phyloP scores from a whole-genome alignment of 2,329 filamentous ascomycete species.

The Botryotinia calthae region DNA sequence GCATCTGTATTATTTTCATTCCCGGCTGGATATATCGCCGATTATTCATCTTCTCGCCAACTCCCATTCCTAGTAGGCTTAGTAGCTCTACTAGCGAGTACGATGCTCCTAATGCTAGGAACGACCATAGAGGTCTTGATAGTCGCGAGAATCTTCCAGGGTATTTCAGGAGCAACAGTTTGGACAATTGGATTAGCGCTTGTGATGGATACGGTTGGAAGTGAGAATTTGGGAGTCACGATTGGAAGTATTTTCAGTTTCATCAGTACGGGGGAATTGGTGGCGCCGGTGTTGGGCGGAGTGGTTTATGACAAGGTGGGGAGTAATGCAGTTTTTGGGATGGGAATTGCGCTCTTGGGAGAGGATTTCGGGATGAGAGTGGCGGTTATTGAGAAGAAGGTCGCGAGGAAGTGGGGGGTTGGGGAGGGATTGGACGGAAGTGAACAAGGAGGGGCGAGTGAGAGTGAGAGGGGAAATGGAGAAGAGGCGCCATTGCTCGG shows the following conservation, averaged over 20 bases:
- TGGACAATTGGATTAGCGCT: conserved; percentile 73
- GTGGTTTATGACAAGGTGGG: conserved; percentile 58
- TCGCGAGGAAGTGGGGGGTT: conserved; percentile 42
- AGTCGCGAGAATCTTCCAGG: conserved; percentile 64
- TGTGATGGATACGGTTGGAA: conserved; percentile 68
- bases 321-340: conserved; percentile 56
- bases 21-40: conserved; percentile 53
- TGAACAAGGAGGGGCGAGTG: conserved; percentile 25
- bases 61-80: conserved; percentile 55
- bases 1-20: conserved; percentile 52
- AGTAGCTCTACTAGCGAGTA: conserved; percentile 59
- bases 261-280: conserved; percentile 55
- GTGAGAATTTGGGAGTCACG: conserved; percentile 56
- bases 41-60: conserved; percentile 52
- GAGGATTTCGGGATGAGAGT: conserved; percentile 60
- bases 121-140: conserved; percentile 58
- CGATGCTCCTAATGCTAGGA: conserved; percentile 65
- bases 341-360: conserved; percentile 52
- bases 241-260: conserved; percentile 62
- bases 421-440: conserved; percentile 30
- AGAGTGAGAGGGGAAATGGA: conserved; percentile 22
- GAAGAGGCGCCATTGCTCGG: conserved; percentile 5
- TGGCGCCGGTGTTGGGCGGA: conserved; percentile 58
- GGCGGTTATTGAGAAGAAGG: conserved; percentile 61
- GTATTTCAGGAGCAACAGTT: conserved; percentile 66